Conservation (phyloP, 257 asterid genomes). For the Petunia secreta region DNA sequence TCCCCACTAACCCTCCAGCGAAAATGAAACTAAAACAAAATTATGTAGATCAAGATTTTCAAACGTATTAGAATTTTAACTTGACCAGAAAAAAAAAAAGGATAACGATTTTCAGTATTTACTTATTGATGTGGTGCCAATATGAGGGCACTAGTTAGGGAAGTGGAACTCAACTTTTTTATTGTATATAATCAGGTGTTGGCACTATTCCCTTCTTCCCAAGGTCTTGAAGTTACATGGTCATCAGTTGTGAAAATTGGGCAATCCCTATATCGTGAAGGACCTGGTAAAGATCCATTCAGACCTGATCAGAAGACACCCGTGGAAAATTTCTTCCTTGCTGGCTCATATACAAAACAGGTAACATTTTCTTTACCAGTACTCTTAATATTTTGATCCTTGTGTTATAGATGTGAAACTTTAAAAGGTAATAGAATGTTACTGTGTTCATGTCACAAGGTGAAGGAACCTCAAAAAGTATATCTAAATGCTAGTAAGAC, state of each 20-base stretch:
- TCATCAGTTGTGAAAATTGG: constrained; percentile 96
- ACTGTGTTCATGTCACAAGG: neutral
- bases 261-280: constrained; percentile 95
- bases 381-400: neutral
- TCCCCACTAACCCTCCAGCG: too few species aligned
- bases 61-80: too few species aligned
- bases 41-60: too few species aligned
- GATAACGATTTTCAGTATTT: too few species aligned
- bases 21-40: too few species aligned
- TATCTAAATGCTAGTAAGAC: neutral
- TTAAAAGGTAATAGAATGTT: neutral
- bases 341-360: constrained; percentile 99
- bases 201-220: constrained; percentile 92
- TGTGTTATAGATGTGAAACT: neutral
- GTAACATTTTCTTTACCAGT: constrained; percentile 37
- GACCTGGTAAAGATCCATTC: constrained; percentile 97
- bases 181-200: constrained; percentile 56
- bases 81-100: too few species aligned
- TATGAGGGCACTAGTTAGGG: too few species aligned
- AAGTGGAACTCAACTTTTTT: too few species aligned
- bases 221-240: constrained; percentile 92
- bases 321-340: constrained; percentile 86
- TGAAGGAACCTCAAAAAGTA: neutral
- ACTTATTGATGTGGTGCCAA: too few species aligned
- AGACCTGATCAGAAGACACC: constrained; percentile 99